A percentile compares a stretch with the other conserved stretches of the same genome.
Conservation (phyloP, 768 basidiomycete genomes). For the Tylopilus rubrobrunneus region DNA sequence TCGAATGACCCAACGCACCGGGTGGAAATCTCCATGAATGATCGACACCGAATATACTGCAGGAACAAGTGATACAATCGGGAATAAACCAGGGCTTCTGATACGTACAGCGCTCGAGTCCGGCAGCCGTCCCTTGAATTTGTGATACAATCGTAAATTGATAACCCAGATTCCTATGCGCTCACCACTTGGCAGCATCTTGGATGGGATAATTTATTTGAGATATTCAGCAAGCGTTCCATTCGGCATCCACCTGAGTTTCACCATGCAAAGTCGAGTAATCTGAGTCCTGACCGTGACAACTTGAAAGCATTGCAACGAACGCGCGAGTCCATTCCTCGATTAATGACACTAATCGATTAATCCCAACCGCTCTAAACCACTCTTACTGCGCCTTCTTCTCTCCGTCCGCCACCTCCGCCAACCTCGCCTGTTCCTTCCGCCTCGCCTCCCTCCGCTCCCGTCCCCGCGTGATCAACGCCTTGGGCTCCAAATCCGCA, state of each 20-base stretch:
- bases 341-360: no score
- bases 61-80: background rate
- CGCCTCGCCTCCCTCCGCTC: slow-evolving; percentile 71
- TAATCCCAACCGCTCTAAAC: no score
- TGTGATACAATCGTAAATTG: no score
- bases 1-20: background rate
- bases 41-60: background rate
- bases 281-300: no score
- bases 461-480: slow-evolving; percentile 78
- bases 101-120: background rate
- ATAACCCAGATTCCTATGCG: background rate
- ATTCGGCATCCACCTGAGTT: slow-evolving; percentile 8
- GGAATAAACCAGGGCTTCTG: background rate
- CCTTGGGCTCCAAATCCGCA: slow-evolving; percentile 82
- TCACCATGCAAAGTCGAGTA: no score
- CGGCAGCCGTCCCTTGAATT: background rate
- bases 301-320: no score
- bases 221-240: background rate
- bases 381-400: slow-evolving; percentile 35
- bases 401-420: slow-evolving; percentile 11
- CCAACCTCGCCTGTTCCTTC: slow-evolving; percentile 36
- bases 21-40: slow-evolving; percentile 9
- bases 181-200: background rate
- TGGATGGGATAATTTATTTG: background rate
- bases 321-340: no score